Conservation (phyloP, 257 asterid genomes). For the Salvia miltiorrhiza region DNA sequence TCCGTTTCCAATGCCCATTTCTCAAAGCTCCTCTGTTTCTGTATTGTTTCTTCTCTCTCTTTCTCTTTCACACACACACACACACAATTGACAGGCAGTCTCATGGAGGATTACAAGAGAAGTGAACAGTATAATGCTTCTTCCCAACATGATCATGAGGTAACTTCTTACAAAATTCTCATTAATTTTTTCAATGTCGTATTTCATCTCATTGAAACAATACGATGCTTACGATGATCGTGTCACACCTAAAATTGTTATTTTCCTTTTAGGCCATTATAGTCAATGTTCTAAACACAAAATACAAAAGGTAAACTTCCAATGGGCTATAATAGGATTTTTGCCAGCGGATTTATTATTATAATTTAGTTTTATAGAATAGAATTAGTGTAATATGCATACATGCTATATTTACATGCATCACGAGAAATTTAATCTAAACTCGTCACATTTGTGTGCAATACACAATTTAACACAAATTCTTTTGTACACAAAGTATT, state of each 20-base stretch:
- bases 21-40: constrained; percentile 22
- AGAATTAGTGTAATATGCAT: not conserved
- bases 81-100: not conserved
- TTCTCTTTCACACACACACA: constrained; percentile 3
- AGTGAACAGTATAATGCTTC: constrained; percentile 28
- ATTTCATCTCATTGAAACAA: not conserved
- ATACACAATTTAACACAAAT: too few species aligned
- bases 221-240: not conserved
- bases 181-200: not conserved
- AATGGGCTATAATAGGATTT: not conserved
- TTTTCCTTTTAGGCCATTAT: not conserved
- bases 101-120: constrained; percentile 49
- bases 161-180: not conserved
- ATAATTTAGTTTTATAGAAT: not conserved
- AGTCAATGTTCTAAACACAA: not conserved
- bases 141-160: constrained; percentile 38
- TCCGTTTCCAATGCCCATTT: constrained; percentile 22
- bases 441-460: not conserved
- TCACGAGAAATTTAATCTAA: not conserved
- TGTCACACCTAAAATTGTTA: not conserved
- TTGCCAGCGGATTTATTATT: not conserved
- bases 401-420: not conserved
- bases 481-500: too few species aligned
- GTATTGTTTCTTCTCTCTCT: constrained; percentile 16
- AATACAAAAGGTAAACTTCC: not conserved